Evolutionary conservation across 1,284 basidiomycete species (phyloP), one percentile per base, ranked within the genome.

Genomic region (Mycosarcoma maydis): DNA sequence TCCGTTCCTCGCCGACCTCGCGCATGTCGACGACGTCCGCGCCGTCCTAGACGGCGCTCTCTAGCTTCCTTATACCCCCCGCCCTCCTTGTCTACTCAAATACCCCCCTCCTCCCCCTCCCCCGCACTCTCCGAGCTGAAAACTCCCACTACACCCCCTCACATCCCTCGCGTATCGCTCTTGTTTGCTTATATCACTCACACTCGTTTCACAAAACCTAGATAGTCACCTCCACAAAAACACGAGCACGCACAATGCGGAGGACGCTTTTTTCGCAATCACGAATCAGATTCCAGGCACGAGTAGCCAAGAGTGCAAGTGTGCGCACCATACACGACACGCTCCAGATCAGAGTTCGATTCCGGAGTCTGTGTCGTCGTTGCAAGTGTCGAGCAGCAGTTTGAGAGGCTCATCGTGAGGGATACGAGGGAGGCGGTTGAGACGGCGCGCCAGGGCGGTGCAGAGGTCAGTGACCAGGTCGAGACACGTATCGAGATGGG

Each of bases 1-100:
- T 91, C 72, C 93, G 90, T 98, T 98, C 87, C 86, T 98, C 69
- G 85, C 90, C 17, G 95, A 98, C 83, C 86, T 98, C 33, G 87
- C 86, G 23, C 85, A 86, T 27, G 92, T 94, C 29, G 90, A 90
- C 62, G 95, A 98, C 80, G 91, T 98, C 45, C 87, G 96, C 56
- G 92, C 92, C 44, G 91, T 98, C 42, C 86, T 98, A 55, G 94
- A 87, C 69, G 86, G 85, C 24, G 53, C 33, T 1, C 46, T 69
- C 0, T 69, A 50, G 40, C 7, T 14, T 4, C 9, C 2, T 23
- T 40, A 41, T 49, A 52, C 39, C 48, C 48, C n/a, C n/a, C n/a
- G n/a, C n/a, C n/a, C n/a, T n/a, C n/a, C n/a, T 40, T 41, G 3
- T 41, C 40, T 41, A 29, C 27, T n/a, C n/a, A n/a, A n/a, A 29